Evolutionary conservation across 2,329 filamentous ascomycete genomes (phyloP), one percentile per base, ranked within the genome.

Genomic region (Talaromyces sp.): DNA sequence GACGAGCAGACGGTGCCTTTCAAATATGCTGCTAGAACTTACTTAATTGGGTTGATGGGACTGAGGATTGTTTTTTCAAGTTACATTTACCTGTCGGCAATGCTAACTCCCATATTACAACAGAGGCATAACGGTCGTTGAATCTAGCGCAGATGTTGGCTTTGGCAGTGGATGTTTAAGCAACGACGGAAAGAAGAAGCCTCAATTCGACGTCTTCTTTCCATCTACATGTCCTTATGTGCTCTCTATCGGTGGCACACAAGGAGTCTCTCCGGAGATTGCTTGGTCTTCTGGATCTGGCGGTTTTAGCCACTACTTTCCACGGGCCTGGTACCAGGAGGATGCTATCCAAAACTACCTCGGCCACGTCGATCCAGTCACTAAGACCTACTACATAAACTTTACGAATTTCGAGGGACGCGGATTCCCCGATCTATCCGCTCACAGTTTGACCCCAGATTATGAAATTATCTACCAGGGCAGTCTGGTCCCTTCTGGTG

Each of bases 1-100:
- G 70, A 77, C 28, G 76, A 78, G 59, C 74, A 77, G 70, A 73
- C 70, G 55, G 67, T 77, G 17, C 74, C 75, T 3, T 67, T 69
- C 33, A 66, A 58, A 30, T 78, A 78, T 63, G 75, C 77, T 57
- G 67, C 66, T 51, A 65, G 66, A 25, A 74, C 80, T 52, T 81
- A 74, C 63, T 69, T 80, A 47, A 80, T 72, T 68, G 73, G 80
- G 58, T 82, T 83, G 65, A 77, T 83, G 27, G 81, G 80, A 19
- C 74, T 80, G 62, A 80, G 81, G 55, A 81, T 81, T 27, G 77
- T 81, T 2, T 79, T 76, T 4, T 71, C 82, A 22, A 25, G 13
- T 17, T 6, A 49, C 5, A 25, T 36, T 36, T 36, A 11, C 19
- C n/a, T 49, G 63, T 79, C 80, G 3, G 80, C 10, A 54, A 54